phyloP scores from a whole-genome alignment of 2,329 filamentous ascomycete genomes.

The Dothideomycetidae sp. region DNA sequence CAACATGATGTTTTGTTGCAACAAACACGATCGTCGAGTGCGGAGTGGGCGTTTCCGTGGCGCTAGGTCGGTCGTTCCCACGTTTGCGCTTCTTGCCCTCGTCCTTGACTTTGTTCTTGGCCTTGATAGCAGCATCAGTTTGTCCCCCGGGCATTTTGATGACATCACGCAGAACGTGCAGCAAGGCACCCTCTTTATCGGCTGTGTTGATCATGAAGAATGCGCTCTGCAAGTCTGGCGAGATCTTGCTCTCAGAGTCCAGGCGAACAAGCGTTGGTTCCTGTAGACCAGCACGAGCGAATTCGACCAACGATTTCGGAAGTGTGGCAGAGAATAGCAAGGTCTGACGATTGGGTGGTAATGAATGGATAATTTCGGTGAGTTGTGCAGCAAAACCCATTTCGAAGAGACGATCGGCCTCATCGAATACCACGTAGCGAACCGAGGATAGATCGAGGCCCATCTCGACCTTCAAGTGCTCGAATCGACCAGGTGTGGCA shows the following conservation, averaged over 20 bases:
- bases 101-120: slow-evolving; percentile 32
- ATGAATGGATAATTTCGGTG: slow-evolving; percentile 77
- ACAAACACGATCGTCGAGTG: slow-evolving; percentile 93
- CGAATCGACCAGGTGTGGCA: slow-evolving; percentile 72
- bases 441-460: slow-evolving; percentile 77
- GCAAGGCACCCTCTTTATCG: slow-evolving; percentile 83
- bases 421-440: slow-evolving; percentile 90
- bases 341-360: slow-evolving; percentile 75
- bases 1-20: slow-evolving; percentile 93
- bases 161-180: slow-evolving; percentile 79
- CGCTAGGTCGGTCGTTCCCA: slow-evolving; percentile 33
- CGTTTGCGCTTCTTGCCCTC: slow-evolving; percentile 61
- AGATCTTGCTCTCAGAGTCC: slow-evolving; percentile 90
- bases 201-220: slow-evolving; percentile 88
- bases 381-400: slow-evolving; percentile 96
- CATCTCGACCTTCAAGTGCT: slow-evolving; percentile 98
- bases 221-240: slow-evolving; percentile 84
- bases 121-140: slow-evolving; percentile 37
- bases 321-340: slow-evolving; percentile 90
- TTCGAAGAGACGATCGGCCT: slow-evolving; percentile 91
- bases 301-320: slow-evolving; percentile 87
- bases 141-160: slow-evolving; percentile 73
- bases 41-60: slow-evolving; percentile 60
- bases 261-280: slow-evolving; percentile 82
- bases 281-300: slow-evolving; percentile 81